These are phyloP conservation scores for Xylaria sp. DNA, from an alignment of 2,329 filamentous ascomycete genomes.

Conservation along the genomic window DNA sequence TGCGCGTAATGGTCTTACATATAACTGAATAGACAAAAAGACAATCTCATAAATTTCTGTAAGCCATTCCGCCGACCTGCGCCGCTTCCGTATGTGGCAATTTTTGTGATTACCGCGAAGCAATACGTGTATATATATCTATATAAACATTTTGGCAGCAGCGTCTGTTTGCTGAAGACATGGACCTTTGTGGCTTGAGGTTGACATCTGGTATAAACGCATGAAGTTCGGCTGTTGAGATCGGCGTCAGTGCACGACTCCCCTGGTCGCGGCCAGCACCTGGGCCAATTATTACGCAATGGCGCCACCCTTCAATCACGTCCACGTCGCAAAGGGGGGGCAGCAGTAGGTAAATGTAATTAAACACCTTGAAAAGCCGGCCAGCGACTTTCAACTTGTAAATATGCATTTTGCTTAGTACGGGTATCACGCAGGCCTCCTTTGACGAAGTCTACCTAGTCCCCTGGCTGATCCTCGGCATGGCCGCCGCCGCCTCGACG, in stretches of 20 bases:
- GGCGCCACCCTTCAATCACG: background rate
- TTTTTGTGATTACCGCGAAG: constrained; percentile 8
- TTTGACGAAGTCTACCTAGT: too few relatives aligned
- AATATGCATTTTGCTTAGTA: background rate
- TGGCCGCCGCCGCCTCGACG: background rate
- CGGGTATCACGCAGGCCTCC: background rate
- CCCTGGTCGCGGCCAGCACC: background rate
- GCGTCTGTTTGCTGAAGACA: background rate
- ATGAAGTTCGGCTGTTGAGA: background rate
- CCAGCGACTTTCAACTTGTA: background rate
- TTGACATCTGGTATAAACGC: background rate
- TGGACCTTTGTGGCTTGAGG: background rate
- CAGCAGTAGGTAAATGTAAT: background rate
- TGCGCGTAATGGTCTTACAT: constrained; percentile 22
- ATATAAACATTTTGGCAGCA: background rate
- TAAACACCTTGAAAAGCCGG: background rate
- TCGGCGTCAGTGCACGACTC: too few relatives aligned
- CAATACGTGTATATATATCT: background rate
- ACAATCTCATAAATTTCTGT: constrained; percentile 11
- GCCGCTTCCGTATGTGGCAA: constrained; percentile 8
- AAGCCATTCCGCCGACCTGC: background rate
- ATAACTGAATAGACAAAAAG: constrained; percentile 28
- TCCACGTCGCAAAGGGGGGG: background rate
- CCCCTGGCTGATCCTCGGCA: background rate
- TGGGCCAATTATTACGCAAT: background rate